Conservation (phyloP, 345 rosid species). For the Eucalyptus polybractea region DNA sequence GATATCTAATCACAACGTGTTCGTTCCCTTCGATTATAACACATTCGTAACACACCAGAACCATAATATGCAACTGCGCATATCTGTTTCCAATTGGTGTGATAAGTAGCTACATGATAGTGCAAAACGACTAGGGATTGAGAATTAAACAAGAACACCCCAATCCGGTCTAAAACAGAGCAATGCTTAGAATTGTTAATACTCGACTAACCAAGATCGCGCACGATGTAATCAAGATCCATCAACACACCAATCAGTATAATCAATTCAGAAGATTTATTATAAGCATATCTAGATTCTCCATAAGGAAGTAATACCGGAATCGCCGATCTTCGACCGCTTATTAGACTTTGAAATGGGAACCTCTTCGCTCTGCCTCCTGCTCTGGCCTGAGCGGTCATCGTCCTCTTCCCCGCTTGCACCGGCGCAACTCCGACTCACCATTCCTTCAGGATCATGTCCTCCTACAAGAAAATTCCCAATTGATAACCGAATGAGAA, state of each 20-base stretch:
- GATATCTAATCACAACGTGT: neutral
- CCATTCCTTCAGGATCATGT: neutral
- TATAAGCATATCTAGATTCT: neutral
- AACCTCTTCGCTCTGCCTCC: neutral
- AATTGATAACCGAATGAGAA: neutral
- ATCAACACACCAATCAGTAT: neutral
- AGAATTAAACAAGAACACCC: neutral
- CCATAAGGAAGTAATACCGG: neutral
- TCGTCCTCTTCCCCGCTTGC: neutral
- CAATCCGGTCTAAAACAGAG: neutral
- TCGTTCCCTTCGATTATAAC: neutral
- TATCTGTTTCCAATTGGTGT: neutral
- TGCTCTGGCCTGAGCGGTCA: neutral
- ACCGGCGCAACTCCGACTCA: neutral
- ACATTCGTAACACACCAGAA: neutral
- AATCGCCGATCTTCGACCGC: neutral
- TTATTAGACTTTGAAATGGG: neutral
- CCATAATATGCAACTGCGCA: neutral
- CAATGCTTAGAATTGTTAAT: neutral
- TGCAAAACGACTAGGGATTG: neutral
- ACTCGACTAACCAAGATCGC: neutral
- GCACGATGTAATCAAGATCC: neutral
- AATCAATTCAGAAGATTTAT: neutral
- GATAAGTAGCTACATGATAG: neutral
- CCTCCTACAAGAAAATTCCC: constrained; percentile 2